Percentiles rank a stretch among this genome's conserved stretches.
phyloP scores from a whole-genome alignment of 192 early-diverging fungal genomes.

The Entomortierella parvispora region DNA sequence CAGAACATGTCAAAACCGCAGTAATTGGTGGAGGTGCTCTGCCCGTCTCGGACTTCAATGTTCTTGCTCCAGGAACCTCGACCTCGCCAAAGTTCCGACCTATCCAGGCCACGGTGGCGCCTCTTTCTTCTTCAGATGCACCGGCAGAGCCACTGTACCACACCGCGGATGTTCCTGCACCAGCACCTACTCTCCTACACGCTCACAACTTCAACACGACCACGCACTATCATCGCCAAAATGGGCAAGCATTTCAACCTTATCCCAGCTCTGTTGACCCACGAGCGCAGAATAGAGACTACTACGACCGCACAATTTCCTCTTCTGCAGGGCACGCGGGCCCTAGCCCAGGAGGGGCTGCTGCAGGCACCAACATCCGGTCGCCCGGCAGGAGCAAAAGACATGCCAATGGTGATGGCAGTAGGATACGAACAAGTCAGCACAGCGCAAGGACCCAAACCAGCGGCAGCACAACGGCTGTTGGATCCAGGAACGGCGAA shows the following conservation, averaged over 20 bases:
- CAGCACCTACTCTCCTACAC: background rate
- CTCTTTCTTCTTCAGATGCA: background rate
- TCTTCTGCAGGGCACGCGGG: background rate
- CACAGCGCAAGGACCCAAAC: too few relatives aligned
- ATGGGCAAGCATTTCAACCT: background rate
- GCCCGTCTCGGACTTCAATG: too few relatives aligned
- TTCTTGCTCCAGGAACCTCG: background rate
- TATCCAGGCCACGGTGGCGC: conserved; percentile 9
- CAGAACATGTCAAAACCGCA: background rate
- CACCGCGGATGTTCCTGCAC: conserved; percentile 4
- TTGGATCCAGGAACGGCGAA: too few relatives aligned
- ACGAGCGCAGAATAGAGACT: background rate
- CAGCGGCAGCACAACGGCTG: too few relatives aligned
- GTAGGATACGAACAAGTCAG: too few relatives aligned
- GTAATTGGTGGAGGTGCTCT: too few relatives aligned
- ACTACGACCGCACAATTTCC: background rate
- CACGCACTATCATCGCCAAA: background rate
- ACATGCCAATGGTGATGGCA: too few relatives aligned
- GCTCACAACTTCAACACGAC: background rate
- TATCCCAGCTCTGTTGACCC: background rate
- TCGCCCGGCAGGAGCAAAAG: too few relatives aligned
- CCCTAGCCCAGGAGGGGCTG: too few relatives aligned
- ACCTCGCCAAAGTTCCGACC: conserved; percentile 5
- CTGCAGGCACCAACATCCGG: too few relatives aligned
- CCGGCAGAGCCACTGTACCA: conserved; percentile 12